Conservation (phyloP, 306 rosid genomes). For the Malus domestica region ASM211411v1 NC_041790.1:8930001-8930500, state of each 20-base stretch:
- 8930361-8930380: slow-evolving; percentile 37
- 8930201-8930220: slow-evolving; percentile 36
- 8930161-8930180: slow-evolving; percentile 74
- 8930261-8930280: background rate
- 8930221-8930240: background rate
- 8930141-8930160: slow-evolving; percentile 44
- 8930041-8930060: slow-evolving; percentile 45
- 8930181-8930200: slow-evolving; percentile 59
- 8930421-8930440: slow-evolving; percentile 74
- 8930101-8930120: slow-evolving; percentile 62
- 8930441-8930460: slow-evolving; percentile 74
- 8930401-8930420: slow-evolving; percentile 79
- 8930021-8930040: slow-evolving; percentile 63
- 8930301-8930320: background rate
- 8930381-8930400: slow-evolving; percentile 62
- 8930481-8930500: slow-evolving; percentile 72
- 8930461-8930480: slow-evolving; percentile 91
- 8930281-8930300: background rate
- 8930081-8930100: slow-evolving; percentile 63
- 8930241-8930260: background rate
- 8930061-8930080: slow-evolving; percentile 63
- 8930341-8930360: slow-evolving; percentile 52
- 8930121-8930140: slow-evolving; percentile 56
- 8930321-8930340: slow-evolving; percentile 58
- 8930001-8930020: slow-evolving; percentile 73